These are phyloP conservation scores for Haplographium delicatum DNA, from an alignment of 495 filamentous ascomycete species.

Conservation along the genomic window DNA sequence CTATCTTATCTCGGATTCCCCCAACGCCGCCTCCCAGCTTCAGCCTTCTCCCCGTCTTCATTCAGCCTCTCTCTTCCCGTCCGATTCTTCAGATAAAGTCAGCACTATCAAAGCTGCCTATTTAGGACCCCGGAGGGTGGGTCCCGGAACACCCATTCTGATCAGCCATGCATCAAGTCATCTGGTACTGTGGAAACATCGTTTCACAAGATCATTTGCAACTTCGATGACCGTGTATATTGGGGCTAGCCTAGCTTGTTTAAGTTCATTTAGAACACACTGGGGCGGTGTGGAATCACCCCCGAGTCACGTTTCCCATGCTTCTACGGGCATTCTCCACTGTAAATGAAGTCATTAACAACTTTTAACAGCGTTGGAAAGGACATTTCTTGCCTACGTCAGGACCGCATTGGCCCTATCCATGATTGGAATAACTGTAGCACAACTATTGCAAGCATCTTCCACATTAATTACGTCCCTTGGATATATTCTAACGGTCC, in stretches of 20 bases:
- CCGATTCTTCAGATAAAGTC: neutral
- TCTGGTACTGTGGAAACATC: neutral
- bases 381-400: conserved; percentile 74
- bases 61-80: conserved; percentile 3
- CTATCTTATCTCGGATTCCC: too few relatives aligned
- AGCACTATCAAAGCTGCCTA: neutral
- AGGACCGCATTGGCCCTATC: conserved; percentile 66
- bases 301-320: conserved; percentile 5
- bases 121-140: too few relatives aligned
- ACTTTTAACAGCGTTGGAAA: conserved; percentile 57
- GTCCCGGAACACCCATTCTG: neutral
- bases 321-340: neutral
- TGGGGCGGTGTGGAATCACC: conserved; percentile 14
- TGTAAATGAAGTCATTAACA: neutral
- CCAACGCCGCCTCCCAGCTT: too few relatives aligned
- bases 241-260: conserved; percentile 1
- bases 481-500: conserved; percentile 9
- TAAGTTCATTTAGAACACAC: conserved; percentile 5
- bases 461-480: conserved; percentile 25
- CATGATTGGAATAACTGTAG: conserved; percentile 59
- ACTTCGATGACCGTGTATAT: conserved; percentile 6
- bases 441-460: conserved; percentile 56
- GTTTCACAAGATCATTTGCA: conserved; percentile 3
- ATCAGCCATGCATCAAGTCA: conserved; percentile 3
- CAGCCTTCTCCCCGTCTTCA: conserved; percentile 1